Evolutionary conservation across 306 rosid genomes (phyloP), one percentile per base, ranked within the genome.

Genomic region (Quercus glauca): DNA sequence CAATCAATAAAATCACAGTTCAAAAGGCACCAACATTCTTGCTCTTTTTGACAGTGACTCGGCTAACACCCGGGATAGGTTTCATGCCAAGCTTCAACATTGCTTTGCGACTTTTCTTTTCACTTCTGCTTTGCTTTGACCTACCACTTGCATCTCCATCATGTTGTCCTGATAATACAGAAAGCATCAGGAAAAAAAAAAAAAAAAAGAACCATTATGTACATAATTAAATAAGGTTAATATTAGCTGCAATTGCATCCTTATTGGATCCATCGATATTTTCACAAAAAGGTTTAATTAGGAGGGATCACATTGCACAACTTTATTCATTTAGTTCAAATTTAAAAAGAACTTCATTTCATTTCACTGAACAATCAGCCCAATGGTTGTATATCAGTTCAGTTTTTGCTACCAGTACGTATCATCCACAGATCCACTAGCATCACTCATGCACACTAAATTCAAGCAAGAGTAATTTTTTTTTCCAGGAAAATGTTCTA

Each of bases 71-170:
- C 0, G 94, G 81, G 65, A 90, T 88, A 20, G 97, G 93, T 73
- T 84, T 94, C 98, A 92, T 92, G 64, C 98, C 96, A 23, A 94
- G 96, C 81, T 94, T 92, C 75, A 90, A 81, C 98, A 92, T 90
- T 17, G 98, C 98, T 83, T 94, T 92, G 41, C 97, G 97, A 60
- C 97, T 94, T 82, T 92, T 92, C 84, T 94, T 94, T 55, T 94
- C 97, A 29, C 98, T 94, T 86, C 96, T 89, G 51, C 92, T 92
- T 84, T 94, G 96, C 89, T 90, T 94, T 15, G 98, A 90, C 89
- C 95, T 89, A 33, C 97, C 95, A 73, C 90, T 87, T 65, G 23
- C 87, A 51, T 91, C 98, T 55, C 93, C 97, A 56, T 92, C 97
- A 15, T 67, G 89, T 6, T 75, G 78, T 55, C 77, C 83, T 84